These are phyloP conservation scores for Mytilinidion resinicola DNA, from an alignment of 495 filamentous ascomycete species.

Conservation along the genomic window DNA sequence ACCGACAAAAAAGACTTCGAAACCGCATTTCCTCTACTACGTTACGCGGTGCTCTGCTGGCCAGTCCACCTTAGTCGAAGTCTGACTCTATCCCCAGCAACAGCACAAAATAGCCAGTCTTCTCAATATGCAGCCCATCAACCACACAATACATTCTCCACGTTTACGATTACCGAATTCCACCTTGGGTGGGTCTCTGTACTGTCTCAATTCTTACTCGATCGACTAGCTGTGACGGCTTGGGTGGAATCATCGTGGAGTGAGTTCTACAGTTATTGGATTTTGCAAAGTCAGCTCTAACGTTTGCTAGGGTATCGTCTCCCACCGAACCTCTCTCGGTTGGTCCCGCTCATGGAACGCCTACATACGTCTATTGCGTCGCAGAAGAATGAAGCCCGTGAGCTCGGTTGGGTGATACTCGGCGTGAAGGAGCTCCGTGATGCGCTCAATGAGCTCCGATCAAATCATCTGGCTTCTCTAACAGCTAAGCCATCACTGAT, in stretches of 20 bases:
- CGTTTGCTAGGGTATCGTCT: conserved; percentile 5
- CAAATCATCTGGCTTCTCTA: background rate
- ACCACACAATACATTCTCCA: background rate
- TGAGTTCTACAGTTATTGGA: no score
- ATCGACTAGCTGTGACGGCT: conserved; percentile 11
- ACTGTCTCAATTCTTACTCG: conserved; percentile 18
- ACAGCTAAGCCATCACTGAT: background rate
- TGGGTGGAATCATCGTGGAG: conserved; percentile 25
- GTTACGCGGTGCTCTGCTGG: conserved; percentile 20
- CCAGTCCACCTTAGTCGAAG: conserved; percentile 21
- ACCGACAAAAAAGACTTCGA: conserved; percentile 4
- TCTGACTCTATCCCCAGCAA: conserved; percentile 1
- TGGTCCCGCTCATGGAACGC: conserved; percentile 13
- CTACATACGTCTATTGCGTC: background rate
- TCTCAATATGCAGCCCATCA: background rate
- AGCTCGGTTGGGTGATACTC: background rate
- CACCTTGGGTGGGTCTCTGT: conserved; percentile 12
- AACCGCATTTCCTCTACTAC: conserved; percentile 13
- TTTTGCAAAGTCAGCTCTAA: no score
- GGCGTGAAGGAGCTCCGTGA: background rate
- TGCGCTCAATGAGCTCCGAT: background rate
- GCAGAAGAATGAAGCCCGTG: conserved; percentile 1
- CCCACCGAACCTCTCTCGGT: conserved; percentile 19
- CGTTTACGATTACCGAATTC: background rate
- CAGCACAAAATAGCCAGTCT: no score